Evolutionary conservation across 129 eudicot genomes (phyloP), one percentile per base, ranked within the genome.

Genomic region (Escallonia rubra): DNA sequence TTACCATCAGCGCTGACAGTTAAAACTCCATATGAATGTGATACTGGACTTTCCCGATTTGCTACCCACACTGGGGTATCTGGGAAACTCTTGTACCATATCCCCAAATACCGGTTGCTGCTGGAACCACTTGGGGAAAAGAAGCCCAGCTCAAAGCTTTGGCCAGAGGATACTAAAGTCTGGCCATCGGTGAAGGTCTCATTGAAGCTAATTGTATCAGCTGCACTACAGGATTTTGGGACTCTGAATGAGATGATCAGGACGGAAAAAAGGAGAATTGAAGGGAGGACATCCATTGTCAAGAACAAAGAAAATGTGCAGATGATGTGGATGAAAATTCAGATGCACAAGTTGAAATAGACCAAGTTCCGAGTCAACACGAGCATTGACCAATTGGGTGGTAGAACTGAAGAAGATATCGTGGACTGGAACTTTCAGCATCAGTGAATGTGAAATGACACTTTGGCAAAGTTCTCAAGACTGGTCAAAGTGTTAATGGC

Each of bases 21-120:
- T 11, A 70, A 39, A 1, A 7, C 43, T 12, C 53, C 66, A 70
- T 1, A 4, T 13, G 45, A 14, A 47, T 23, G 34, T 5, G 13
- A 34, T 10, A 60, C 40, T 6, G 74, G 74, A 4, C 4, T 38
- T 5, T 70, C 66, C 14, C 66, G 46, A 39, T 70, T 70, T 6
- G 74, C 74, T 5, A 70, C 74, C 74, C 74, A 70, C 16, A 62
- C 67, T 11, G 48, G 23, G 11, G 55, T 69, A 2, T 44, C 44
- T 9, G 49, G 11, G 6, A 54, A 43, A 6, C 12, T 8, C 8
- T 16, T 45, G 56, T 56, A 57, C 43, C 44, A 9, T 7, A 57
- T 23, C 7, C 65, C 73, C 14, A 57, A 40, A 57, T 69, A 69
- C 7, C 65, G 6, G 3, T 45, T 57, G 3, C 23, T 56, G 2